Evolutionary conservation across 2,329 filamentous ascomycete genomes (phyloP).

Genomic region (Colletotrichum sp.): DNA sequence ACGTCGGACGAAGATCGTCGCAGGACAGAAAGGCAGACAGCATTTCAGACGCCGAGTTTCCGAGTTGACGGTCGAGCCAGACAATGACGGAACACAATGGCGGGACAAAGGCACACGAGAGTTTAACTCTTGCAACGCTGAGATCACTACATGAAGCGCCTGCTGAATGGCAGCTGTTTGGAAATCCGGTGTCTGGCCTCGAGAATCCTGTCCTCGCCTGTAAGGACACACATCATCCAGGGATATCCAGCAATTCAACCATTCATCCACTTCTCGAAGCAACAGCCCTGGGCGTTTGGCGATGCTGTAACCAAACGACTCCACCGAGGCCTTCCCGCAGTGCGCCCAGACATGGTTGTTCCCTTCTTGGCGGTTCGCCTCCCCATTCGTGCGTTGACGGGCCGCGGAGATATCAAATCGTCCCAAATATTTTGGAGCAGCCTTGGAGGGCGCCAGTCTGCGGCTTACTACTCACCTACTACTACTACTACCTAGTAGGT

Average conservation of each 20-base stretch:
- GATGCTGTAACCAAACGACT: not conserved
- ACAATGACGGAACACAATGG: too few relatives aligned
- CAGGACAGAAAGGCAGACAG: not conserved
- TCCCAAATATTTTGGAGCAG: not conserved
- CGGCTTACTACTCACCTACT: not conserved
- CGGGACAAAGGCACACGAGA: not conserved
- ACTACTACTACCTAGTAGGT: not conserved
- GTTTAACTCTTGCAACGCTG: not conserved
- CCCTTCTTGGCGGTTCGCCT: not conserved
- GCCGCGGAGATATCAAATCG: constrained; percentile 13
- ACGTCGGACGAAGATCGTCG: not conserved
- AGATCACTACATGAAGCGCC: not conserved
- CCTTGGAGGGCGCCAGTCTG: not conserved
- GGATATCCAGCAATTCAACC: not conserved
- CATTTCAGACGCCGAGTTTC: not conserved
- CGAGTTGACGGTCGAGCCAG: not conserved
- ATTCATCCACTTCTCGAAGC: not conserved
- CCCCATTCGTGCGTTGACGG: constrained; percentile 10
- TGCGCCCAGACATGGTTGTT: not conserved
- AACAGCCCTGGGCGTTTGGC: not conserved
- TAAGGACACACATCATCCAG: not conserved
- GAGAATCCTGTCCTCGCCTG: not conserved
- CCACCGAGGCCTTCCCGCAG: not conserved
- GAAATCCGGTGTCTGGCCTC: not conserved
- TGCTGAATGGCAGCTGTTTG: not conserved